phyloP scores from a whole-genome alignment of 768 basidiomycete genomes.

The Tricholoma sp. region DNA sequence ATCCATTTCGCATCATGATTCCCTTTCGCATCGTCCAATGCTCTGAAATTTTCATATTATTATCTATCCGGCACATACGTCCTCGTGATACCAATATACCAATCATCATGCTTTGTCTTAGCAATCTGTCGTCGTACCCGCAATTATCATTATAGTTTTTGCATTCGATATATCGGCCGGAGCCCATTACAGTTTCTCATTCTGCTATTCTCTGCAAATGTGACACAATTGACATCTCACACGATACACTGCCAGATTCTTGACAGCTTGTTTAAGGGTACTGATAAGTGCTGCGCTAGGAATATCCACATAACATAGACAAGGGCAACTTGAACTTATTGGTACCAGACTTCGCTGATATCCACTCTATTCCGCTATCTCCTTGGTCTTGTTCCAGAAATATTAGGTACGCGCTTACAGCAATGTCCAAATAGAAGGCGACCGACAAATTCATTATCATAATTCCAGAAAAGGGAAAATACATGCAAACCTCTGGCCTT shows the following conservation, averaged over 20 bases:
- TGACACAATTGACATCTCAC: background rate
- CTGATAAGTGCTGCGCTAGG: background rate
- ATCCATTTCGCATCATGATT: conserved; percentile 1
- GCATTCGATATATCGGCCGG: background rate
- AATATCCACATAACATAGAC: background rate
- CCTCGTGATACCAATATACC: conserved; percentile 12
- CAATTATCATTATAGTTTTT: conserved; percentile 7
- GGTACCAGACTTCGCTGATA: too few species aligned
- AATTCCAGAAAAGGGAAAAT: too few species aligned
- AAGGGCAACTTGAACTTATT: background rate
- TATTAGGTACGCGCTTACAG: background rate
- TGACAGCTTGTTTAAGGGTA: background rate
- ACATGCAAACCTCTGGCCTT: too few species aligned
- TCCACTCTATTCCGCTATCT: background rate
- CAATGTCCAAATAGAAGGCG: background rate
- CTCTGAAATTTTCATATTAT: conserved; percentile 4
- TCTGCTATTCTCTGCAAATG: background rate
- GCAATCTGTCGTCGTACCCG: background rate
- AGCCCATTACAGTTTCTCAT: background rate
- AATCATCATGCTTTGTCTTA: conserved; percentile 13
- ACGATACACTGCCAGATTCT: background rate
- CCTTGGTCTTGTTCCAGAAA: background rate
- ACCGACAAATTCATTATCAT: background rate
- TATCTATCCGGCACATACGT: conserved; percentile 9
- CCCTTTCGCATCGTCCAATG: background rate